Evolutionary conservation across 768 basidiomycete species (phyloP), one percentile per base, ranked within the genome.

Genomic region (Leucocoprinus leucothites): DNA sequence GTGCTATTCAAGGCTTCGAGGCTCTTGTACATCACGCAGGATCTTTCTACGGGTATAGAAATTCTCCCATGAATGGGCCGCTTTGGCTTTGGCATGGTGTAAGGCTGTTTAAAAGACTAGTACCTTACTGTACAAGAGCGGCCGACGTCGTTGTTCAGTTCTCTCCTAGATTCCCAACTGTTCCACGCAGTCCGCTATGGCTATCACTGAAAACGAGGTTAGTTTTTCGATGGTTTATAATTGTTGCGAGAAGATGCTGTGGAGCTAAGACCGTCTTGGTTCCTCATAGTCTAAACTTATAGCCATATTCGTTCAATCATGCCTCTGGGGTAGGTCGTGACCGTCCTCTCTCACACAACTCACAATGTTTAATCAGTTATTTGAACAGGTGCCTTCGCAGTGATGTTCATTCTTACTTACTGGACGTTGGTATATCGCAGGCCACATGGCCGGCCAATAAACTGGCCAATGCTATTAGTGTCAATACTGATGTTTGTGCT

Each of bases 401-500:
- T 70, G 21, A 53, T 72, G 42, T 70, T 71, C 53, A 36, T 60
- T 14, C 52, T 70, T 31, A 68, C 69, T 2, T 64, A 60, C 28
- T 71, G 64, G 63, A 63, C 71, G 34, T 61, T 72, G 57, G 52
- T 69, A 9, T 57, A 59, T 41, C 58, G 63, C 35, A 61, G 65
- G 38, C 65, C 64, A 14, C 50, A 48, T 3, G 65, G 61, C n/a
- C 63, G 62, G 24, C 61, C 64, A 14, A 35, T 69, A 11, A 65
- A 67, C 56, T 67, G 66, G 52, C 56, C 64, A 7, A 72, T 75
- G 69, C 53, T 73, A 3, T 54, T 47, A 9, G 65, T 68, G 25
- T 64, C 71, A 3, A 52, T 70, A 22, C 59, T 64, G 38, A 71
- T 73, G 66, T 68, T 69, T 48, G 55, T 63, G 41, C 57, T 73